Evolutionary conservation across 176 grass and related monocot species (phyloP).

Genomic region (Pontederia paniculata): DNA sequence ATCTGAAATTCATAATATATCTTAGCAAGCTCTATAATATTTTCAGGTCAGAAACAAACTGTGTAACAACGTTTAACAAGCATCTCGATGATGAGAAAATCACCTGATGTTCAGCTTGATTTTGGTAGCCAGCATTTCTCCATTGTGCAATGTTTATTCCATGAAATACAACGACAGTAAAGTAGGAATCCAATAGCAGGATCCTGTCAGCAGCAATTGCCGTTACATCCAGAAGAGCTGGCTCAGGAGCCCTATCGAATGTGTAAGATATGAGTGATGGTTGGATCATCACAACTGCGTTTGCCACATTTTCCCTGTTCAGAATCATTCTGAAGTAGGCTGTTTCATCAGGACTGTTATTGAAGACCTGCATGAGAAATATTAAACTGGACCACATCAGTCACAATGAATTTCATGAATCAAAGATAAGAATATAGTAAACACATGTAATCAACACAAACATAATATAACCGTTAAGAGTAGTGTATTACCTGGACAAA

Average conservation of each 20-base stretch:
- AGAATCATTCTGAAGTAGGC: constrained; percentile 18
- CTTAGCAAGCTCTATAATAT: not conserved
- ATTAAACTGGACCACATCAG: not conserved
- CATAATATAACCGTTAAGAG: constrained; percentile 3
- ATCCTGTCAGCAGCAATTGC: constrained; percentile 13
- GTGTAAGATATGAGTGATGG: constrained; percentile 19
- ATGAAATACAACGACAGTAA: constrained; percentile 13
- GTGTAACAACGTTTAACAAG: not conserved
- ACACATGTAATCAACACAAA: constrained; percentile 7
- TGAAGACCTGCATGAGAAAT: constrained; percentile 10
- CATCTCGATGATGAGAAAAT: constrained; percentile 2
- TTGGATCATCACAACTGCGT: constrained; percentile 18
- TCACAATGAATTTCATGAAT: not conserved
- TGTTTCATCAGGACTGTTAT: constrained; percentile 17
- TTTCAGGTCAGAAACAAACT: not conserved
- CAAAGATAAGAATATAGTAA: not conserved
- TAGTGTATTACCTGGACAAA: constrained; percentile 64
- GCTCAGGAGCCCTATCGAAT: constrained; percentile 3
- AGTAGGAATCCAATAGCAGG: constrained; percentile 11
- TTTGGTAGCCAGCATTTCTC: constrained; percentile 90
- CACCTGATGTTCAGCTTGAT: constrained; percentile 80
- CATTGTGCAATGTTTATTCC: constrained; percentile 45
- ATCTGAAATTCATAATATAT: not conserved
- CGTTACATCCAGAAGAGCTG: constrained; percentile 16
- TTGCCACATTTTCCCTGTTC: constrained; percentile 12